Base-by-base conservation (phyloP, 306 rosid genomes). In the Castanospermum australe region DNA sequence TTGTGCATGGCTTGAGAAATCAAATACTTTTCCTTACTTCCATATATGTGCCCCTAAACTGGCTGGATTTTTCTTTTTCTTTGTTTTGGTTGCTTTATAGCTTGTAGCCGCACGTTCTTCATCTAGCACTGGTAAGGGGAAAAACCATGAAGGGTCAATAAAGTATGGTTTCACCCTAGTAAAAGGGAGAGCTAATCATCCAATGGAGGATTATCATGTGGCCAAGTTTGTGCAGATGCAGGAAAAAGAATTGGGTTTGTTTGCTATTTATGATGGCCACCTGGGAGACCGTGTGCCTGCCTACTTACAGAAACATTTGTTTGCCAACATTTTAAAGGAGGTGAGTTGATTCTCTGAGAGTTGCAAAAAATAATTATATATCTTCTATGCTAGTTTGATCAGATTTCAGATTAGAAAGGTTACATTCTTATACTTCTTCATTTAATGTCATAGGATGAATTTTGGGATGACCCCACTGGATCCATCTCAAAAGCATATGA, bases 141-240 rank as follows among this genome's bases (percentile, higher is more conserved):
- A 82, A 87, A 89, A 69, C 78, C 79, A 78, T 14, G 97, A 86
- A 21, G 95, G 97, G 52, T 18, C 84, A 73, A 84, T 89, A 73
- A 94, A 89, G 89, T 94, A 83, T 72, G 99, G 99, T 72, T 94
- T 92, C 81, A 82, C 91, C 82, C 80, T 94, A 44, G 89, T 91
- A 15, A 94, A 94, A 81, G 97, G 99, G 75, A 94, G 84, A 91
- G 97, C 99, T 67, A 91, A 92, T 79, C 99, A 94, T 79, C 97
- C 97, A 45, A 94, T 94, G 99, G 99, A 94, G 88, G 99, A 94
- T 87, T 92, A 91, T 83, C 97, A 94, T 81, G 99, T 94, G 71
- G 91, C 99, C 74, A 91, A 94, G 83, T 94, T 94, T 79, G 84
- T 84, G 64, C 87, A 66, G 90, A 71, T 74, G 71, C 80, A 88